Evolutionary conservation across 2,329 filamentous ascomycete species (phyloP).

Genomic region (Apiospora rasikravindrae): DNA sequence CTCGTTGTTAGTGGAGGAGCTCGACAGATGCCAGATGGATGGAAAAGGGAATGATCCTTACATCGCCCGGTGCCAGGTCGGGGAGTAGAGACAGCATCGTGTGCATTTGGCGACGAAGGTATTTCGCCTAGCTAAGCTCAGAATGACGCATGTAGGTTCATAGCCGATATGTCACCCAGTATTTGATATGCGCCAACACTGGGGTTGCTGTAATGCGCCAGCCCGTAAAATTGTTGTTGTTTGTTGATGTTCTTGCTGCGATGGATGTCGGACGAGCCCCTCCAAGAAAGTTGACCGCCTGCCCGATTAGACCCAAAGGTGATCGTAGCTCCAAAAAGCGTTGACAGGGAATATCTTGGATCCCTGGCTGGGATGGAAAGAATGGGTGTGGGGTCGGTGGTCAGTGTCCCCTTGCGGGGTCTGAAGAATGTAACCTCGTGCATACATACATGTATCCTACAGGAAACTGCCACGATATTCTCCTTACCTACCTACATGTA

Average conservation of each 20-base stretch:
- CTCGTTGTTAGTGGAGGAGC: slow-evolving; percentile 29
- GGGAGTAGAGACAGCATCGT: slow-evolving; percentile 69
- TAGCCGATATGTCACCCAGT: not conserved
- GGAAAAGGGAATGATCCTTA: slow-evolving; percentile 40
- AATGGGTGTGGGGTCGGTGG: not conserved
- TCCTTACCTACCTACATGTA: too few species aligned
- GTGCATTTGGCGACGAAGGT: not conserved
- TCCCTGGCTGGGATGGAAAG: not conserved
- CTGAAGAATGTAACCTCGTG: not conserved
- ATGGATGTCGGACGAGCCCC: not conserved
- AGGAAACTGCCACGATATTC: slow-evolving; percentile 6
- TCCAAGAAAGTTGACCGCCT: slow-evolving; percentile 10
- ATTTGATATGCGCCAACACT: not conserved
- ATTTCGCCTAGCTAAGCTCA: not conserved
- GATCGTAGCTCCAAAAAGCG: not conserved
- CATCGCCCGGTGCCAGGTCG: slow-evolving; percentile 72
- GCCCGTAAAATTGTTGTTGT: not conserved
- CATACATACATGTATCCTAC: slow-evolving; percentile 1
- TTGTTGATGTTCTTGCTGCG: slow-evolving; percentile 5
- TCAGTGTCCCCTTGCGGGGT: not conserved
- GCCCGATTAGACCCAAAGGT: not conserved
- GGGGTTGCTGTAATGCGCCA: slow-evolving; percentile 24
- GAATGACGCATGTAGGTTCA: not conserved
- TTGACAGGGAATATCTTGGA: not conserved
- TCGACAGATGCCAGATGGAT: slow-evolving; percentile 21